These are phyloP conservation scores for Physcia stellaris DNA, from an alignment of 495 filamentous ascomycete genomes.

Conservation along the genomic window DNA sequence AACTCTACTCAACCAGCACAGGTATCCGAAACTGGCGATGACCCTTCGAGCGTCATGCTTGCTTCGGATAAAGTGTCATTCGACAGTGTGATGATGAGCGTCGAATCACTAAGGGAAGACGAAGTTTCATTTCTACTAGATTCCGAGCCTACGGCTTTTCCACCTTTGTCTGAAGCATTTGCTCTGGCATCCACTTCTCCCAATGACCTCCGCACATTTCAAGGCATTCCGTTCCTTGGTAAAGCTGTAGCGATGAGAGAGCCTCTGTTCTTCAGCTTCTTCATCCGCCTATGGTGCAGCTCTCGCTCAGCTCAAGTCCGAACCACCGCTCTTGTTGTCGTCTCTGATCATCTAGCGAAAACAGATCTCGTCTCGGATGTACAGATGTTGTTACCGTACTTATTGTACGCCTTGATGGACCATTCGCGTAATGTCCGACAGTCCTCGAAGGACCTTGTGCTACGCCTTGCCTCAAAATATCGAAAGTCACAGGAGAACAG, in stretches of 20 bases:
- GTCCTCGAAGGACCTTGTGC: slow-evolving; percentile 52
- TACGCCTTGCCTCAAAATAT: slow-evolving; percentile 26
- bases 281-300: slow-evolving; percentile 59
- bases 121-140: slow-evolving; percentile 19
- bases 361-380: slow-evolving; percentile 42
- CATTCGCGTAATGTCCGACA: slow-evolving; percentile 56
- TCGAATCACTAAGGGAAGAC: slow-evolving; percentile 22
- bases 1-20: too few species aligned
- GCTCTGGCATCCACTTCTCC: slow-evolving; percentile 38
- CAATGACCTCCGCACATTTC: slow-evolving; percentile 39
- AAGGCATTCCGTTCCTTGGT: slow-evolving; percentile 41
- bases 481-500: slow-evolving; percentile 20
- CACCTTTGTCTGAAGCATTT: slow-evolving; percentile 45
- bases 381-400: slow-evolving; percentile 67
- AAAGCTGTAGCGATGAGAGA: slow-evolving; percentile 39
- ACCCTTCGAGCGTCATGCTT: too few species aligned
- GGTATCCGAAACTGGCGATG: too few species aligned
- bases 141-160: slow-evolving; percentile 13
- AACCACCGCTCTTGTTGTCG: slow-evolving; percentile 48
- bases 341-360: slow-evolving; percentile 38
- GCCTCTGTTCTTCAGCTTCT: slow-evolving; percentile 62
- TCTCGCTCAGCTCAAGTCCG: slow-evolving; percentile 52
- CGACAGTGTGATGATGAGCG: slow-evolving; percentile 26
- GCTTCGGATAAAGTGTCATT: slow-evolving; percentile 22
- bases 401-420: slow-evolving; percentile 60